phyloP scores from a whole-genome alignment of 2,329 filamentous ascomycete genomes.

The Diaporthe sp. region DNA sequence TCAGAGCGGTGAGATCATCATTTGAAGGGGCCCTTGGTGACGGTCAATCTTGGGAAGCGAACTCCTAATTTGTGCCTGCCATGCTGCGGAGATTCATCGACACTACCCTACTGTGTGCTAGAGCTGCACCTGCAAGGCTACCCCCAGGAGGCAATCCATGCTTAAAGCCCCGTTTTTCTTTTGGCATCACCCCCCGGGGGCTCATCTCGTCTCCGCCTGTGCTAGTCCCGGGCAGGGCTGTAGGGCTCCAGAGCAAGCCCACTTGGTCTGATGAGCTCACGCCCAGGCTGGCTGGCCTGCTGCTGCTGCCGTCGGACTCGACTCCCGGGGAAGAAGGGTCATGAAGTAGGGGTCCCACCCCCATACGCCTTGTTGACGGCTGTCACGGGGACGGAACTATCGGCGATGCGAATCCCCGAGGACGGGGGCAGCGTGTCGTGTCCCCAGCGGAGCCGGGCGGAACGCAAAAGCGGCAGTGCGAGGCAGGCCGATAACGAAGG shows the following conservation, averaged over 20 bases:
- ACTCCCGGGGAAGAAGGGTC: not conserved
- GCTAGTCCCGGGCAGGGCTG: constrained; percentile 21
- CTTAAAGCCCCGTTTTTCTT: constrained; percentile 25
- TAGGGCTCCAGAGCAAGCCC: constrained; percentile 7
- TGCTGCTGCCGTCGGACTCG: not conserved
- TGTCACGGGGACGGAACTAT: constrained; percentile 5
- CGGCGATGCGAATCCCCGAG: constrained; percentile 12
- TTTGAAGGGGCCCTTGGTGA: constrained; percentile 11
- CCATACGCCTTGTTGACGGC: not conserved
- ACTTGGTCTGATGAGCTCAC: constrained; percentile 24
- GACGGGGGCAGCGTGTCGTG: not conserved
- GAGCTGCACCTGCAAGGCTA: constrained; percentile 29
- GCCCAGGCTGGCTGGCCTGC: constrained; percentile 3
- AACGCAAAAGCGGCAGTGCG: not conserved
- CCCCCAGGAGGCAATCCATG: constrained; percentile 23
- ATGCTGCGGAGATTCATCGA: constrained; percentile 33
- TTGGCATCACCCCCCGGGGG: constrained; percentile 16
- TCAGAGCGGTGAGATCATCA: constrained; percentile 19
- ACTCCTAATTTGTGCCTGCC: constrained; percentile 31
- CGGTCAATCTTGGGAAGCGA: constrained; percentile 28
- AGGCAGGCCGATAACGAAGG: not conserved
- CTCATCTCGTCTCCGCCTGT: constrained; percentile 29
- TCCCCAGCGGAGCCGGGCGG: constrained; percentile 3
- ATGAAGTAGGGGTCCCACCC: not conserved
- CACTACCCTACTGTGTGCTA: constrained; percentile 26